Evolutionary conservation across 805 yeast species (phyloP).

Genomic region (Scheffersomyces coipomensis): DNA sequence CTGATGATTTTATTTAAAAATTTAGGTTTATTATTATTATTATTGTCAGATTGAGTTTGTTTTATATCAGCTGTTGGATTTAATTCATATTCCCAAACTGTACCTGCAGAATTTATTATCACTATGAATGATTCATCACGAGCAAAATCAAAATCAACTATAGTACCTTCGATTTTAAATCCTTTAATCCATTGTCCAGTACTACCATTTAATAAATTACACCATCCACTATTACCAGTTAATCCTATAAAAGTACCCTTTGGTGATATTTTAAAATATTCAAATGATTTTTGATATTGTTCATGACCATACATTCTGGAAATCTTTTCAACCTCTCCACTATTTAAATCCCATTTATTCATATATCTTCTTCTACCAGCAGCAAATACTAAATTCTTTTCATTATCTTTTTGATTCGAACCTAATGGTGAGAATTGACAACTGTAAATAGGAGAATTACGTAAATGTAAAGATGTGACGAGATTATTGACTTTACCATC

Average conservation of each 20-base stretch:
- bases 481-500: constrained; percentile 83
- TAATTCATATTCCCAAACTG: constrained; percentile 78
- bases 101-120: constrained; percentile 75
- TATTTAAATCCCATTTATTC: constrained; percentile 83
- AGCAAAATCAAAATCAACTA: constrained; percentile 77
- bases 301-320: constrained; percentile 92
- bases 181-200: constrained; percentile 88
- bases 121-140: constrained; percentile 43
- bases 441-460: constrained; percentile 76
- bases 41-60: constrained; percentile 1
- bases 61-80: constrained; percentile 2
- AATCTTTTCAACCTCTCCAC: constrained; percentile 77
- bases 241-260: constrained; percentile 73
- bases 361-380: constrained; percentile 91
- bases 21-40: constrained; percentile 3
- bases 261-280: constrained; percentile 75
- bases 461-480: constrained; percentile 78
- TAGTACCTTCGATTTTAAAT: constrained; percentile 83
- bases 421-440: constrained; percentile 56
- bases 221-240: constrained; percentile 87
- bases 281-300: constrained; percentile 79
- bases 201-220: constrained; percentile 70
- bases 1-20: constrained; percentile 44
- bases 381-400: constrained; percentile 59
- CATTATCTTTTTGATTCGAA: constrained; percentile 17